Evolutionary conservation across 495 filamentous ascomycete species (phyloP), one percentile per base, ranked within the genome.

Genomic region (Penicillium salamii): DNA sequence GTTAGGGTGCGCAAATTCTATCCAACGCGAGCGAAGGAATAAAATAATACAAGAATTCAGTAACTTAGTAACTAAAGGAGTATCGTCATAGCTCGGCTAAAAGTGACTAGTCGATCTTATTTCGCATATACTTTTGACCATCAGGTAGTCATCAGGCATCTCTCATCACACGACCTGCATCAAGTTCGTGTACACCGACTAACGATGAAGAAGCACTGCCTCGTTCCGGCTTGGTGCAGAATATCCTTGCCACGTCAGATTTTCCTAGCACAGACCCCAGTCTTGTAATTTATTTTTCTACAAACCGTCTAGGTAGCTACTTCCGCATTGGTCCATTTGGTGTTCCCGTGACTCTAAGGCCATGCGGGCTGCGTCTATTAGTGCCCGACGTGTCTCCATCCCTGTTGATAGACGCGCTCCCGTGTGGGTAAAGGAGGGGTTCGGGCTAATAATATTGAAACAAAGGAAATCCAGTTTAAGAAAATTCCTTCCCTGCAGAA

Each of bases 291-390:
- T 28, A 8, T 32, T 32, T 28, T 28, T 28, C 9, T 28, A n/a
- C n/a, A n/a, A 28, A 28, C 9, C 9, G 9, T 28, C 9, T 28
- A 32, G 12, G 5, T 35, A 35, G 3, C 9, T 15, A 35, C 15
- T 21, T 23, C 43, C 32, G 35, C 14, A 46, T 40, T 48, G 24
- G 26, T 23, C 3, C 50, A 70, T 67, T 64, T 66, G 59, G n/a
- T 57, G 58, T 57, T 74, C 70, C 70, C 70, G 67, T 74, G 70
- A 74, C 61, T 36, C 61, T 56, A 49, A 35, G 20, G 38, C 55
- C 60, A 69, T 74, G 70, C 70, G 70, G 70, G 68, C 59, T 57
- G 66, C 61, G 61, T 28, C 61, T 65, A 65, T 65, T 62, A 65
- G 61, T 65, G 61, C 58, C 59, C 61, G 55, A 62, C 53, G 26